These are phyloP conservation scores for Miamiensis avidus DNA, from an alignment of 169 alveolate species.

Conservation along the genomic window DNA sequence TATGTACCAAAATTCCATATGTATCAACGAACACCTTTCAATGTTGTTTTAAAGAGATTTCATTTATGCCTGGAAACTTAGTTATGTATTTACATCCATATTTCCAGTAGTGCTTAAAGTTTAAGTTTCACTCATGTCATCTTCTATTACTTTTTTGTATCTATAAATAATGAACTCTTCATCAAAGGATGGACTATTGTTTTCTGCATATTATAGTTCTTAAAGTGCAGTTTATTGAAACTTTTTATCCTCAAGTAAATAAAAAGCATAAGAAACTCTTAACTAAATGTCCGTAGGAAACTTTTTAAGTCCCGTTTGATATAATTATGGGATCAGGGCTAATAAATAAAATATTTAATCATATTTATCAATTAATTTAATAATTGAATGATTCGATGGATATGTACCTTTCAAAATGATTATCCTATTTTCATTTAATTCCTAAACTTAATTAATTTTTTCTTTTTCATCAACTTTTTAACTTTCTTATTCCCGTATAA, in stretches of 20 bases:
- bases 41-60: constrained; percentile 32
- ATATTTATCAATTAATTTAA: no score
- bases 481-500: neutral
- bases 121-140: constrained; percentile 25
- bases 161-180: constrained; percentile 35
- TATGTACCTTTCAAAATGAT: neutral
- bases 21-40: constrained; percentile 46
- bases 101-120: neutral
- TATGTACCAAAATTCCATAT: constrained; percentile 62
- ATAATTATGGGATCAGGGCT: neutral
- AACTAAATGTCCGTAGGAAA: constrained; percentile 25
- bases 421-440: neutral
- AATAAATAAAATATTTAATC: no score
- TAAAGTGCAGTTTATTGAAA: constrained; percentile 18
- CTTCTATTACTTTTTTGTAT: constrained; percentile 29
- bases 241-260: constrained; percentile 2
- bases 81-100: constrained; percentile 13
- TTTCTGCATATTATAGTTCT: constrained; percentile 25
- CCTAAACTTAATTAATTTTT: neutral
- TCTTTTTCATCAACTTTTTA: neutral
- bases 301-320: constrained; percentile 12
- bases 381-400: constrained; percentile 21
- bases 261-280: constrained; percentile 27
- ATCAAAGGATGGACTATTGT: constrained; percentile 22
- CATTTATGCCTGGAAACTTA: neutral